Evolutionary conservation across 2,329 filamentous ascomycete species (phyloP), one percentile per base, ranked within the genome.

Genomic region (Ceratocystis colombiana): DNA sequence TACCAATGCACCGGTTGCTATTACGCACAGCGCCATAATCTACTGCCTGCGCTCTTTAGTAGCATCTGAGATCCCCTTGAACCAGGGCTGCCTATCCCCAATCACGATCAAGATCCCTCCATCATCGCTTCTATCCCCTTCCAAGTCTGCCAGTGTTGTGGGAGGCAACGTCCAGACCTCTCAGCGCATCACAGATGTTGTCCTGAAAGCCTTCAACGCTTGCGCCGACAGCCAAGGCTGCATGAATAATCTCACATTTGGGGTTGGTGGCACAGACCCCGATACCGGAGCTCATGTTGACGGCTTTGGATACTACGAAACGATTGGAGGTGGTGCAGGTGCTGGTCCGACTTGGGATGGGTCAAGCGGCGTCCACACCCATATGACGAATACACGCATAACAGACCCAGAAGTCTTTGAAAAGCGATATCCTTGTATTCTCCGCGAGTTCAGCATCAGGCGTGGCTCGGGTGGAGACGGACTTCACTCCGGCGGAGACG

Each of bases 1-100:
- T 71, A 87, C 87, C 74, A 94, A 94, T 71, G 89, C 89, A 0
- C 89, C 89, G 0, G 83, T 90, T 74, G 89, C 89, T 2, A 88
- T 94, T 61, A 92, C 88, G 0, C 90, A 89, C 76, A 88, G 84
- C 5, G 89, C 89, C n/a, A 92, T 93, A 70, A 93, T 94, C 70
- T 94, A 94, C 78, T 93, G 88, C 71, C 79, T 94, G 17, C 83
- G 89, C 30, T 89, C 86, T 71, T 79, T 94, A 66, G 91, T 94
- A 69, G 87, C 83, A 7, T 85, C 90, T 71, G 89, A 93, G 69
- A 92, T 94, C 6, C 89, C 89, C 0, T 78, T 94, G 2, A 94
- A 94, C 74, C 89, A 94, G 74, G 89, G 89, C 68, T 93, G 89
- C 68, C 76, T 93, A 28, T 85, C 84, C 68, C 89, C 89, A 0